phyloP scores from a whole-genome alignment of 345 rosid species.

The Boechera stricta region DNA sequence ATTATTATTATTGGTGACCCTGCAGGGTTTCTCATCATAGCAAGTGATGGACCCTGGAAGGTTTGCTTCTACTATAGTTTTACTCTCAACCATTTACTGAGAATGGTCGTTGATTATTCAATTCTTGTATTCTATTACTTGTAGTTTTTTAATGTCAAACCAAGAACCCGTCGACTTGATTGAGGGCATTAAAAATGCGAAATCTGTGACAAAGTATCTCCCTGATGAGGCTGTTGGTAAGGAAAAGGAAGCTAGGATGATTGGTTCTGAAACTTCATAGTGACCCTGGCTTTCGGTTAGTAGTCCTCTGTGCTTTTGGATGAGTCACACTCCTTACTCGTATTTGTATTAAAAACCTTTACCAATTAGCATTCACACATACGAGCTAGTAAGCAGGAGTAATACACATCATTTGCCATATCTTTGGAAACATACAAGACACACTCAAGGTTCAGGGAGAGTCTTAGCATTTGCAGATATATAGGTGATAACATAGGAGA shows the following conservation, averaged over 20 bases:
- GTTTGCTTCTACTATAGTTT: slow-evolving; percentile 40
- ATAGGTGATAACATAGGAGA: slow-evolving; percentile 18
- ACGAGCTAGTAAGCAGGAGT: background rate
- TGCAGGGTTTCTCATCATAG: background rate
- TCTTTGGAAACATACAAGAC: slow-evolving; percentile 31
- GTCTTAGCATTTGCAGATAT: slow-evolving; percentile 7
- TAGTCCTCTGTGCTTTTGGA: slow-evolving; percentile 35
- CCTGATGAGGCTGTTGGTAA: no score
- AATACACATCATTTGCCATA: slow-evolving; percentile 1
- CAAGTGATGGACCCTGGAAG: slow-evolving; percentile 41
- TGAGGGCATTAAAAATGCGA: slow-evolving; percentile 55
- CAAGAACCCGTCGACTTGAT: slow-evolving; percentile 65
- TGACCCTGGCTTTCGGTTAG: slow-evolving; percentile 41
- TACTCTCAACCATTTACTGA: slow-evolving; percentile 14
- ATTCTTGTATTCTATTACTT: slow-evolving; percentile 23
- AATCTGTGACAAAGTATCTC: slow-evolving; percentile 58
- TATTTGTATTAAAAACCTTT: slow-evolving; percentile 41
- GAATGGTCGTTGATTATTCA: slow-evolving; percentile 15
- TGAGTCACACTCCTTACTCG: slow-evolving; percentile 35
- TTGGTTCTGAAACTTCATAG: slow-evolving; percentile 62
- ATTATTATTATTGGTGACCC: background rate
- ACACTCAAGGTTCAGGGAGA: slow-evolving; percentile 1
- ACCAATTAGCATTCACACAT: slow-evolving; percentile 30
- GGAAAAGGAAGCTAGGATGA: slow-evolving; percentile 52
- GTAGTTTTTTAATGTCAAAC: slow-evolving; percentile 62